Percentiles rank a stretch among this genome's conserved stretches.
phyloP scores from a whole-genome alignment of 306 rosid species.

The Citrullus amarus region DNA sequence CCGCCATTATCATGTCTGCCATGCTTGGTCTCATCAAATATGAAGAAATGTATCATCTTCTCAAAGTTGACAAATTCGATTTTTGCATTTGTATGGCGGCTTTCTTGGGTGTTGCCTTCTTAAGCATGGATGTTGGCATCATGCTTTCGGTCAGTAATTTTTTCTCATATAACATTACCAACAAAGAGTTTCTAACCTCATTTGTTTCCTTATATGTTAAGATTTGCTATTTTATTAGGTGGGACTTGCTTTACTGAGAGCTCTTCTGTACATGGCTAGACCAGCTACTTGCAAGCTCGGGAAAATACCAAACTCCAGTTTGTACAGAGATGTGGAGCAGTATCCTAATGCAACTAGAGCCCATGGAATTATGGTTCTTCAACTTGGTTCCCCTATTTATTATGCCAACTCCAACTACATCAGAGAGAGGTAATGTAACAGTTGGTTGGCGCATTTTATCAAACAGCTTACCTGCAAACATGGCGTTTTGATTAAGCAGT shows the following conservation, averaged over 20 bases:
- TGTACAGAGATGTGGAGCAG: constrained; percentile 61
- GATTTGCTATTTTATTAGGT: constrained; percentile 26
- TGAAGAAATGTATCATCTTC: constrained; percentile 30
- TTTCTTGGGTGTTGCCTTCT: constrained; percentile 40
- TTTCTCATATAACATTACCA: not conserved
- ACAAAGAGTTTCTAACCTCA: not conserved
- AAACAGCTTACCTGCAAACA: not conserved
- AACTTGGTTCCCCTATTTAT: constrained; percentile 82
- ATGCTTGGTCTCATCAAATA: constrained; percentile 68
- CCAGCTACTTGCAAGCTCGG: constrained; percentile 75
- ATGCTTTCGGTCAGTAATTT: constrained; percentile 44
- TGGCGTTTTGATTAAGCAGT: not conserved
- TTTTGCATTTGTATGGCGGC: constrained; percentile 60
- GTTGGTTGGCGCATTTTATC: not conserved
- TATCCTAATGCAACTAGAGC: constrained; percentile 25
- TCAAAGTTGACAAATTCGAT: constrained; percentile 77
- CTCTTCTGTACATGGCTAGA: constrained; percentile 71
- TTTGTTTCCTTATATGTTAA: not conserved
- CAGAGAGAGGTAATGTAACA: constrained; percentile 48
- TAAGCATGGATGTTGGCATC: constrained; percentile 66
- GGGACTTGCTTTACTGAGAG: constrained; percentile 52
- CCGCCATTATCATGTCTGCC: constrained; percentile 68
- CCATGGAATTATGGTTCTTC: constrained; percentile 45
- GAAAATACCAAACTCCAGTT: constrained; percentile 28
- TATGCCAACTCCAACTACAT: constrained; percentile 57